Evolutionary conservation across 208 protist species (phyloP).

Genomic region (Trypanosoma avium): DNA sequence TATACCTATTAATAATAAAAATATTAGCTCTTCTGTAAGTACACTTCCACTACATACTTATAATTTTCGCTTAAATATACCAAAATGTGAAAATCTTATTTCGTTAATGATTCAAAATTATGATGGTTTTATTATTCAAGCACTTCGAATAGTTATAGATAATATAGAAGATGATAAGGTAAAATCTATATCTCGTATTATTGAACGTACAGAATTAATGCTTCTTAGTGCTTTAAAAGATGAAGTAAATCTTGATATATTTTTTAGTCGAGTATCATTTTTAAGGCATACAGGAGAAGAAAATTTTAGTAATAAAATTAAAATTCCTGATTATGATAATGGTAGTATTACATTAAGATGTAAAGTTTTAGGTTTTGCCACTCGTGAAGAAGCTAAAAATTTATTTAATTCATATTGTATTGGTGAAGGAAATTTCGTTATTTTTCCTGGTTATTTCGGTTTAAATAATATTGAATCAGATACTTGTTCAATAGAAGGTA

Average conservation of each 20-base stretch:
- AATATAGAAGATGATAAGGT: background rate
- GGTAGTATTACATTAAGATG: conserved; percentile 3
- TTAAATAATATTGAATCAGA: background rate
- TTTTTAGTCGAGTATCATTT: conserved; percentile 11
- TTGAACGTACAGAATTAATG: conserved; percentile 11
- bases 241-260: background rate
- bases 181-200: conserved; percentile 6
- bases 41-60: background rate
- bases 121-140: background rate
- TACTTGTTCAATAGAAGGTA: background rate
- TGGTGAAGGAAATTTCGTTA: conserved; percentile 10
- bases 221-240: background rate
- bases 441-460: background rate
- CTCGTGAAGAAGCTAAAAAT: background rate
- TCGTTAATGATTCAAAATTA: background rate
- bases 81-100: conserved; percentile 1
- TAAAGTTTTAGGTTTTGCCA: conserved; percentile 9
- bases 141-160: conserved; percentile 10
- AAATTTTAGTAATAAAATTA: background rate
- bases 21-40: background rate
- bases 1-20: too few relatives aligned
- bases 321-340: background rate
- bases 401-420: conserved; percentile 9
- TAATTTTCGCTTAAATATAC: background rate
- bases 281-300: background rate